Evolutionary conservation across 192 early-diverging fungal species (phyloP), one percentile per base, ranked within the genome.

Genomic region (Spinellus fusiger): DNA sequence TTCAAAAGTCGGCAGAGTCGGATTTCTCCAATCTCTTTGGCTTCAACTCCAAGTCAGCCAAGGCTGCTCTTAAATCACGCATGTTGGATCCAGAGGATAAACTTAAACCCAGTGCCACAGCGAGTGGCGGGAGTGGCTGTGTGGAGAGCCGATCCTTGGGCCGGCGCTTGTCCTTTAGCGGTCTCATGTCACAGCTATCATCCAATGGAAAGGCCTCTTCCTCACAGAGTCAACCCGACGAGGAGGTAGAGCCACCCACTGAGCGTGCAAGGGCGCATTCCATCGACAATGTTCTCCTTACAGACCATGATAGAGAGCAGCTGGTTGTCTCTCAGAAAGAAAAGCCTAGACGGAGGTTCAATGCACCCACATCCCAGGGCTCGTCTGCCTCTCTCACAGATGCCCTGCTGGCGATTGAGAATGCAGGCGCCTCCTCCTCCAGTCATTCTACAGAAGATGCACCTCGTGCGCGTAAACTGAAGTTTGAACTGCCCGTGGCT

Each of bases 21-120:
- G 67, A 69, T 2, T 61, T 62, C 31, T 56, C 61, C 31, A 57
- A 16, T 27, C 15, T 69, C n/a, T 69, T 63, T 25, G 56, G 67
- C 29, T 63, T 69, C 32, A 62, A 69, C 15, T 31, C 55, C n/a
- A 69, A 62, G 28, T 23, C n/a, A n/a, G 40, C 40, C 40, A 44
- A 44, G 10, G 40, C 40, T n/a, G 40, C 40, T 3, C 18, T 44
- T 18, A 44, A 18, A 13, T 37, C 35, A 44, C 40, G 40, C 18
- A 44, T 18, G 13, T 12, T 18, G 40, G 40, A 44, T 12, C 18
- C 40, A n/a, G 40, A 44, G 3, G 40, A 44, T 12, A 44, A 44
- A 10, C 40, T 12, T 18, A 44, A 44, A 18, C 3, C 40, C 32
- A 32, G 52, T 54, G 52, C 32, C 27, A 54, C 52, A 34, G 52